These are phyloP conservation scores for Penicillium taxi DNA, from an alignment of 495 filamentous ascomycete genomes.

Conservation along the genomic window DNA sequence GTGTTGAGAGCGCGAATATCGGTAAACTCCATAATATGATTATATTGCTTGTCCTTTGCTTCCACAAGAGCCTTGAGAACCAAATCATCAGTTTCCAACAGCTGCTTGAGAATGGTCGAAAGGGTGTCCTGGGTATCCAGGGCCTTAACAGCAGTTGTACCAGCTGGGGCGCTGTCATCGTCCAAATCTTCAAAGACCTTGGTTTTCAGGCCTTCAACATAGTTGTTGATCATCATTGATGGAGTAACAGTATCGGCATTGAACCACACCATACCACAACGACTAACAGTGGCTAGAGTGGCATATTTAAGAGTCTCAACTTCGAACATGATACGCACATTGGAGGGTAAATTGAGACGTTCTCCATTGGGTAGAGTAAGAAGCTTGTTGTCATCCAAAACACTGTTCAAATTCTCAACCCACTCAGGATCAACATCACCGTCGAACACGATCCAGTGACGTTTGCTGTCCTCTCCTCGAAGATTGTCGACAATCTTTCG, in stretches of 20 bases:
- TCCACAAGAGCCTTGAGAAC: conserved; percentile 66
- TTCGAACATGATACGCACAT: conserved; percentile 99
- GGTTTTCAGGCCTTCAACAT: conserved; percentile 72
- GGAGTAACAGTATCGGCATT: conserved; percentile 93
- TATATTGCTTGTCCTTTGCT: conserved; percentile 66
- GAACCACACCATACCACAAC: conserved; percentile 99
- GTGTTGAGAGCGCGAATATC: conserved; percentile 84
- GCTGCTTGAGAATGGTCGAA: conserved; percentile 66
- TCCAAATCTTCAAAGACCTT: conserved; percentile 88
- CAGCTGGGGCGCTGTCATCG: conserved; percentile 75
- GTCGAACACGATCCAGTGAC: conserved; percentile 99
- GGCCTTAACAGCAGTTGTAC: conserved; percentile 68
- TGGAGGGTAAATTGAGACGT: conserved; percentile 83
- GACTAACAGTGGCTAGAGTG: conserved; percentile 92
- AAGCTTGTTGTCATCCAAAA: conserved; percentile 97
- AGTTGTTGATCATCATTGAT: conserved; percentile 86
- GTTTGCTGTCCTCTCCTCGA: conserved; percentile 88
- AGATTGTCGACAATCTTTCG: conserved; percentile 98
- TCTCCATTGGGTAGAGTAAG: conserved; percentile 95
- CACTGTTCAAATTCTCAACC: conserved; percentile 99
- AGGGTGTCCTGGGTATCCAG: conserved; percentile 67
- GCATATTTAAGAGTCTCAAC: conserved; percentile 98
- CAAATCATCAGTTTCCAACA: conserved; percentile 69
- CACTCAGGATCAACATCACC: conserved; percentile 98
- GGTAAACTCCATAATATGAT: conserved; percentile 98